Base-by-base conservation (phyloP, 192 early-diverging fungal species). In the Kappamyces sp. region DNA sequence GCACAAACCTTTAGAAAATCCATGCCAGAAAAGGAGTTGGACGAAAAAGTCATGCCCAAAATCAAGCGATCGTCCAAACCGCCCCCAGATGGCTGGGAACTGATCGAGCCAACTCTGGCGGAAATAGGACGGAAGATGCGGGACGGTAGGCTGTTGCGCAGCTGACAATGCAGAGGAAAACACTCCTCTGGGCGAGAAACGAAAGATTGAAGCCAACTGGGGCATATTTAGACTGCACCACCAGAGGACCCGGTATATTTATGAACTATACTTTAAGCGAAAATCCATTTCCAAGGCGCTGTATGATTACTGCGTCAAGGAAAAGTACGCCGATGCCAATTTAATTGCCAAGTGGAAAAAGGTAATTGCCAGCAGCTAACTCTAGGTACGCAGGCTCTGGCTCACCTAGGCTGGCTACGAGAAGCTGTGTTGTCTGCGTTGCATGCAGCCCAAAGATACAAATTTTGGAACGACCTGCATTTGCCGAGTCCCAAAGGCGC, bases 321-420 rank as follows among this genome's bases (percentile, higher is more conserved):
- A 91, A 59, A 83, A 84, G 35, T 91, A 94, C 53, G 96, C 90
- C 3, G 96, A 99, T 67, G 86, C 66, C 11, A 87, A 79, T 60
- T 71, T 99, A 22, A 99, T 99, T 72, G 96, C 94, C 9, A 99
- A 99, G 61, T 99, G 96, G 96, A 87, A 86, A 59, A 98, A 96
- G 84, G 87, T 86, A 36, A 3, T 45, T 15, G n/a, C 8, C 22
- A 22, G 22, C 22, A 22, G 36, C 31, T 58, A 32, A 58, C 47
- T 8, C 4, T 3, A 76, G 22, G 53, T 22, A 22, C 22, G 22
- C 22, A 22, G 22, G 22, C 22, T 22, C 22, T 9, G 1, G 8
- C 0, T 9, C 58, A 45, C 33, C 46, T 72, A 89, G 85, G 78
- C 84, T 48, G 94, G 94, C 34, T 99, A 91, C 67, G 96, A 99